Base-by-base conservation (phyloP, 345 rosid genomes). In the Arabis alpina region DNA sequence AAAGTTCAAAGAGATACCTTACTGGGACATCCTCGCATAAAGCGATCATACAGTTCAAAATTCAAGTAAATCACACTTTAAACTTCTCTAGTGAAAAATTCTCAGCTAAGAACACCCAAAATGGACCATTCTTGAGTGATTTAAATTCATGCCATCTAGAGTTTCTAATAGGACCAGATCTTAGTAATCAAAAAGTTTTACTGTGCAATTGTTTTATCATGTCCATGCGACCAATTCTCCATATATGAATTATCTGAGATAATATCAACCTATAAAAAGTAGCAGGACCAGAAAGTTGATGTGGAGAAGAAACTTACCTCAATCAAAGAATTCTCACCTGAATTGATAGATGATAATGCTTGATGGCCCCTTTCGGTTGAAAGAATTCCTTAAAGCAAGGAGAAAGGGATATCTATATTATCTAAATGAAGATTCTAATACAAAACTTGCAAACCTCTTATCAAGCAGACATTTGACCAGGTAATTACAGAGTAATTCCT, bases 301-400 rank as follows among this genome's bases (percentile, higher is more conserved):
- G 53, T 14, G 64, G 71, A 66, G 63, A 19, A 68, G 51, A 59
- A 48, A 37, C 76, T 73, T 74, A 87, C 98, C 92, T 88, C 96
- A 67, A 91, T 76, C 48, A 89, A 84, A 76, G 96, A 88, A 77
- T 86, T 86, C 74, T 88, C 98, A 66, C 85, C 81, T 53, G 86
- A 79, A 77, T 86, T 86, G 62, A 93, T 83, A 12, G 90, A 82
- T 28, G 63, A 67, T 39, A 87, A 48, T 70, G 94, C 94, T 76
- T 76, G 80, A 67, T 86, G 96, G 66, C 97, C 97, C 65, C 86
- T 88, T 83, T 84, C 97, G 45, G 98, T 93, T 48, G 98, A 88
- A 75, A 91, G 94, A 77, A 93, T 83, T 73, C 97, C 98, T 96
- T 93, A 81, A 56, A 81, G 44, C 19, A 51, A 53, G 30, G 49